Conservation (phyloP, 768 basidiomycete species). For the Hirschioporus abietinus region DNA sequence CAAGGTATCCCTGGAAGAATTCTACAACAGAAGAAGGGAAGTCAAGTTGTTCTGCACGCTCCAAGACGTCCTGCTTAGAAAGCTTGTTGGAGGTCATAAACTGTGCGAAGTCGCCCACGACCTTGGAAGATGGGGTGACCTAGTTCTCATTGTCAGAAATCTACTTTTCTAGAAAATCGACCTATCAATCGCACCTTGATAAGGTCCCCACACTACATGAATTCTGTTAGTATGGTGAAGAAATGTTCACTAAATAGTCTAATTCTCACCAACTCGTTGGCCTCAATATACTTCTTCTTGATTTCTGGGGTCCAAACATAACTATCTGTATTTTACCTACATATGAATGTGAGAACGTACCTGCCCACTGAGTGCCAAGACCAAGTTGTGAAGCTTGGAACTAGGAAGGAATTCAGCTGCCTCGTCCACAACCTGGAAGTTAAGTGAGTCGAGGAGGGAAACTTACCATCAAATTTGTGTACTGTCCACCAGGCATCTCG, state of each 20-base stretch:
- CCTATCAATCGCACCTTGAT: slow-evolving; percentile 58
- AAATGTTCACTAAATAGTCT: slow-evolving; percentile 7
- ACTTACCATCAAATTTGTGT: slow-evolving; percentile 86
- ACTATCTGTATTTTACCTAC: neutral
- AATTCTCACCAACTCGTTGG: slow-evolving; percentile 81
- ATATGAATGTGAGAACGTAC: slow-evolving; percentile 30
- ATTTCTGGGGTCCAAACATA: slow-evolving; percentile 50
- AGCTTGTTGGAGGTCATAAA: slow-evolving; percentile 97
- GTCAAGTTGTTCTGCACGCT: slow-evolving; percentile 84
- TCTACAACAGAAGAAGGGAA: slow-evolving; percentile 97
- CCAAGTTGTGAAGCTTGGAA: slow-evolving; percentile 99
- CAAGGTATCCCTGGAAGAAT: slow-evolving; percentile 99
- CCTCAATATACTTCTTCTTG: slow-evolving; percentile 98
- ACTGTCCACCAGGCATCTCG: slow-evolving; percentile 98
- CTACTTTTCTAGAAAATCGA: neutral
- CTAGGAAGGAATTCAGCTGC: slow-evolving; percentile 40
- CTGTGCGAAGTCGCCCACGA: slow-evolving; percentile 98
- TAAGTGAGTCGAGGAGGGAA: slow-evolving; percentile 13
- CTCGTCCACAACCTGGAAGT: slow-evolving; percentile 13
- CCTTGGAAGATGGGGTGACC: slow-evolving; percentile 98
- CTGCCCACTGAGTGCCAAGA: slow-evolving; percentile 93
- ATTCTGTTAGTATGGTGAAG: slow-evolving; percentile 5
- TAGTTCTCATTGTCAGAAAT: slow-evolving; percentile 18
- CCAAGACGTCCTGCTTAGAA: slow-evolving; percentile 79
- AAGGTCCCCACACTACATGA: slow-evolving; percentile 82